A percentile compares a stretch with the other conserved stretches of the same genome.
phyloP scores from a whole-genome alignment of 164 flowering plant genomes.

The Annona cherimola region DNA sequence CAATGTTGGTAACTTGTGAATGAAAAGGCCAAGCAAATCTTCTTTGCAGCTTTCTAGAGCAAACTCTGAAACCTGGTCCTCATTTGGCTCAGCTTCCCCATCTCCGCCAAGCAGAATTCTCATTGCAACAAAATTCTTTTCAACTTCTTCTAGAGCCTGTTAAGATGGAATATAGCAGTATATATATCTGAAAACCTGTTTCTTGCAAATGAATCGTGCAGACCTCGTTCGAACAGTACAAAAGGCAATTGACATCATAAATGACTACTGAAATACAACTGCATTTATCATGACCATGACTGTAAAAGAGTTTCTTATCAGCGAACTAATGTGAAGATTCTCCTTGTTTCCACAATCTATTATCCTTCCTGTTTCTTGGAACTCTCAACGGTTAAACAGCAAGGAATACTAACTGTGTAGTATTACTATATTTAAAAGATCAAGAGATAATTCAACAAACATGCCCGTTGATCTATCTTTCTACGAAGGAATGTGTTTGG shows the following conservation, averaged over 20 bases:
- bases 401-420: too few species aligned
- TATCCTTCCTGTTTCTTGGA: too few species aligned
- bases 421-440: too few species aligned
- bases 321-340: too few species aligned
- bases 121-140: conserved; percentile 72
- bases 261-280: too few species aligned
- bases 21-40: conserved; percentile 65
- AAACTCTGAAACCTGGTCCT: conserved; percentile 66
- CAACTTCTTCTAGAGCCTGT: conserved; percentile 93
- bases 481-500: too few species aligned
- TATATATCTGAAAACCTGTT: not conserved
- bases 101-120: conserved; percentile 81
- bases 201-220: not conserved
- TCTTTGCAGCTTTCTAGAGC: conserved; percentile 74
- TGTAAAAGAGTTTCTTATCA: too few species aligned
- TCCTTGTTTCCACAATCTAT: too few species aligned
- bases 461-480: too few species aligned
- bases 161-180: not conserved
- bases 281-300: too few species aligned
- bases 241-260: not conserved
- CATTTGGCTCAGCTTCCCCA: conserved; percentile 78
- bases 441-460: too few species aligned
- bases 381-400: too few species aligned
- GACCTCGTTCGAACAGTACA: not conserved
- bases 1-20: conserved; percentile 70